phyloP scores from a whole-genome alignment of 2,329 filamentous ascomycete species.

The Sarocladiaceae sp. region DNA sequence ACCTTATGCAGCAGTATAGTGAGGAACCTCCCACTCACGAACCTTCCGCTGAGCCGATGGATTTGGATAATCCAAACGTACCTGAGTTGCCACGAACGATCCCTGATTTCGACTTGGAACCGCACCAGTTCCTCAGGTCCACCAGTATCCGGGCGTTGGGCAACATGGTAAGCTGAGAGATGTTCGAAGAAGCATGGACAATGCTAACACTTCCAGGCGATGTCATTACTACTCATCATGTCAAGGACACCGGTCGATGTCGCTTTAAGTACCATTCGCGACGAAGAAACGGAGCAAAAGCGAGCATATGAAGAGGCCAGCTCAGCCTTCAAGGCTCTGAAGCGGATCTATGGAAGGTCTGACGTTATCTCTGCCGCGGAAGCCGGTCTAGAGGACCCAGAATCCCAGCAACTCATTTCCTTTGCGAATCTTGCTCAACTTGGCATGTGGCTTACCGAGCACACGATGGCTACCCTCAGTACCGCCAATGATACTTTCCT shows the following conservation, averaged over 20 bases:
- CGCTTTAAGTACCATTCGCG: conserved; percentile 25
- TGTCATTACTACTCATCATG: conserved; percentile 31
- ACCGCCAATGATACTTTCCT: conserved; percentile 14
- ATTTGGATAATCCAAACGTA: conserved; percentile 23
- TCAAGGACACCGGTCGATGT: conserved; percentile 31
- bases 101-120: conserved; percentile 28
- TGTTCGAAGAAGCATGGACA: conserved; percentile 7
- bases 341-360: conserved; percentile 26
- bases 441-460: conserved; percentile 26
- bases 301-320: conserved; percentile 25
- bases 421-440: conserved; percentile 44
- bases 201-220: conserved; percentile 22
- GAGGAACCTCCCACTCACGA: conserved; percentile 20
- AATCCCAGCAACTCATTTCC: conserved; percentile 32
- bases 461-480: not conserved
- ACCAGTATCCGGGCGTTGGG: conserved; percentile 32
- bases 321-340: conserved; percentile 25
- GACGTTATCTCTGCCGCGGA: conserved; percentile 27
- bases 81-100: conserved; percentile 22
- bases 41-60: conserved; percentile 21
- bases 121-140: conserved; percentile 30
- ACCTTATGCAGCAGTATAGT: conserved; percentile 28
- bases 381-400: conserved; percentile 25
- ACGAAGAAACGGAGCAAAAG: conserved; percentile 26
- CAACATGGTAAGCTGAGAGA: conserved; percentile 29